Evolutionary conservation across 331 rosid genomes (phyloP).

Genomic region (Malus hybrid): DNA sequence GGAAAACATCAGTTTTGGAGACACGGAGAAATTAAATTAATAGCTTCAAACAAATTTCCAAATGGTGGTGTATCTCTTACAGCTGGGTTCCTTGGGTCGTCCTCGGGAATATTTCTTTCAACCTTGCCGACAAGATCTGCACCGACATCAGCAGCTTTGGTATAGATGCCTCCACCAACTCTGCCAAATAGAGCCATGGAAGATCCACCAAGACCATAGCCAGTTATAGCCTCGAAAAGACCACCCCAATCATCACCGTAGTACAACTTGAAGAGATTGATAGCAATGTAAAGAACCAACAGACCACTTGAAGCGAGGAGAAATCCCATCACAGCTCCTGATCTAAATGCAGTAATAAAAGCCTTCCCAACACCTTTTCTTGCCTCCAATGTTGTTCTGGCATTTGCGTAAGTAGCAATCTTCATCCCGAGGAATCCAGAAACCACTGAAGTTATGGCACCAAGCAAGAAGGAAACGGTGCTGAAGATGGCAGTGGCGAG

Average conservation of each 20-base stretch:
- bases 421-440: conserved; percentile 99
- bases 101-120: too few relatives aligned
- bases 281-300: conserved; percentile 72
- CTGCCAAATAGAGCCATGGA: too few relatives aligned
- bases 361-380: conserved; percentile 98
- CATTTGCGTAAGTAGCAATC: conserved; percentile 95
- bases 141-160: too few relatives aligned
- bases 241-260: conserved; percentile 98
- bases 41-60: too few relatives aligned
- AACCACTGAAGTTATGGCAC: conserved; percentile 74
- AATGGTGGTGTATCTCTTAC: too few relatives aligned
- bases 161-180: too few relatives aligned
- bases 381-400: conserved; percentile 88
- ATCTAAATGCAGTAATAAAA: conserved; percentile 76
- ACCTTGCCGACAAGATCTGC: too few relatives aligned
- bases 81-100: too few relatives aligned
- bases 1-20: too few relatives aligned
- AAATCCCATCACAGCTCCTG: conserved; percentile 98
- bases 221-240: conserved; percentile 7
- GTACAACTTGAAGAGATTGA: conserved; percentile 74
- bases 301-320: conserved; percentile 94
- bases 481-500: conserved; percentile 87
- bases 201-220: too few relatives aligned
- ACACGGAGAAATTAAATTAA: too few relatives aligned
- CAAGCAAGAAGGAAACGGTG: conserved; percentile 74